Evolutionary conservation across 371 early-diverging fungal species (phyloP), one percentile per base, ranked within the genome.

Genomic region (Mucor mucedo): DNA sequence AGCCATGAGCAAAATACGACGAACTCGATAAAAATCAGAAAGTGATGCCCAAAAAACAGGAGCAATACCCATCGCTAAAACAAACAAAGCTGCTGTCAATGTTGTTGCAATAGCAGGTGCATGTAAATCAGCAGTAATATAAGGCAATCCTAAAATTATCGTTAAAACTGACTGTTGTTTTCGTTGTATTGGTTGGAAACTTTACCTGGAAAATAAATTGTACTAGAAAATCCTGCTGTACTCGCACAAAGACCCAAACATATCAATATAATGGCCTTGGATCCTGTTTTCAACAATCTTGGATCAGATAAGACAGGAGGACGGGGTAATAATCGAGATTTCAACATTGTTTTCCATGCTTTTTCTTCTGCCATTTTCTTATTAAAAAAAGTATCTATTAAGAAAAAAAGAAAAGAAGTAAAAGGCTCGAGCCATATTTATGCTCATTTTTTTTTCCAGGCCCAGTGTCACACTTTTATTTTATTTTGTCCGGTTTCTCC

Each of bases 21-120:
- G 79, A 9, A 76, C 47, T 8, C 84, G 80, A 62, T 77, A 82
- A 5, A 56, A 58, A 66, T 93, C 93, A 0, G 91, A 87, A n/a
- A 87, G 33, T 2, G 86, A 79, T 21, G 87, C 89, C 87, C 87
- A 91, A 21, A 89, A 62, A 0, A 93, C 64, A 32, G 87, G 86
- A 32, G 82, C 78, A 50, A 87, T 77, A 16, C 86, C 88, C 78
- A 85, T 80, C 38, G 77, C 73, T 28, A 87, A 67, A 29, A 86
- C 73, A 49, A 86, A 87, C 10, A 84, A 59, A 4, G 85, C 82
- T 10, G 85, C 83, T 3, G 86, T 84, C 42, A 84, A 66, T 54
- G 83, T 83, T 50, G 84, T 83, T 13, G 77, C 74, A 7, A 79
- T 82, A 28, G 71, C 30, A 2, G 83, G 71, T 3, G 86, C 80